Evolutionary conservation across 1,284 basidiomycete species (phyloP).

Genomic region (Clitocybe nebularis): DNA sequence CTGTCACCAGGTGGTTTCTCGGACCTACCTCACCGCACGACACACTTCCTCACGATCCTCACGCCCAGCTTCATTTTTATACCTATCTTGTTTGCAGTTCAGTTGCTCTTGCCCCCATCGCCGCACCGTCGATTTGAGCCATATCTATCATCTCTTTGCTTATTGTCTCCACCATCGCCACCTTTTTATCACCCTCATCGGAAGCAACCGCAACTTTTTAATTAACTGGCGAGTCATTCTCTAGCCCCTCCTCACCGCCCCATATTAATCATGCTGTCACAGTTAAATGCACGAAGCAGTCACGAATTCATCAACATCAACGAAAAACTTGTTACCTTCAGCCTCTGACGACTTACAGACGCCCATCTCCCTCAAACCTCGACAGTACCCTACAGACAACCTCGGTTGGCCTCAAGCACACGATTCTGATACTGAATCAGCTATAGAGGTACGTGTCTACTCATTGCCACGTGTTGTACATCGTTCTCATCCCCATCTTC

Average conservation of each 20-base stretch:
- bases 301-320: constrained; percentile 45
- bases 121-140: constrained; percentile 21
- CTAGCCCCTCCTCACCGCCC: constrained; percentile 19
- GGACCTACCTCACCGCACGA: constrained; percentile 16
- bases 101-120: constrained; percentile 15
- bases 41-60: constrained; percentile 36
- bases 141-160: constrained; percentile 41
- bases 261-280: constrained; percentile 29
- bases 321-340: constrained; percentile 35
- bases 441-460: constrained; percentile 33
- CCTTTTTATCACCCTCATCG: constrained; percentile 36
- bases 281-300: constrained; percentile 57
- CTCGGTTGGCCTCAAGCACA: constrained; percentile 34
- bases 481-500: constrained; percentile 21
- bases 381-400: constrained; percentile 34
- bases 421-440: constrained; percentile 28
- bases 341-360: constrained; percentile 37
- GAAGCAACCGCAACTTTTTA: constrained; percentile 44
- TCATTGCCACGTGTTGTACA: constrained; percentile 26
- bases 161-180: constrained; percentile 26
- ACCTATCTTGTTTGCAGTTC: constrained; percentile 46
- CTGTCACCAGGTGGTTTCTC: constrained; percentile 25
- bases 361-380: constrained; percentile 34
- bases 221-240: constrained; percentile 52
- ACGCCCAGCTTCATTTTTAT: constrained; percentile 58